Evolutionary conservation across 345 rosid genomes (phyloP), one percentile per base, ranked within the genome.

Genomic region (Hevea brasiliensis): DNA sequence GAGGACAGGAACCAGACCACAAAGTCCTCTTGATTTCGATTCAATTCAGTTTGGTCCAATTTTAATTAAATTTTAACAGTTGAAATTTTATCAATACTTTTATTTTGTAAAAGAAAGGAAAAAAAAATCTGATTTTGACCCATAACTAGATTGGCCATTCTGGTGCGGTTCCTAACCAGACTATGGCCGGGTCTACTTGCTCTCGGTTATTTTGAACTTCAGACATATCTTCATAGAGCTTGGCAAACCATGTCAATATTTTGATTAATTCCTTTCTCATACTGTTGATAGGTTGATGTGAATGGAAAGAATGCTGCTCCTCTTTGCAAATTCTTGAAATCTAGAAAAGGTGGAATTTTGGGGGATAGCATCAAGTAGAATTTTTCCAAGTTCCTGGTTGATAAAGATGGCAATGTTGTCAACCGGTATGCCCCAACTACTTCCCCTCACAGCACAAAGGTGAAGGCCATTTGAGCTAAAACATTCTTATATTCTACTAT

Each of bases 341-440:
- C 94, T 1, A 87, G 87, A 85, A 96, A 92, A 84, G 94, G 96
- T 14, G 92, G 97, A 50, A 32, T 85, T 11, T 83, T 91, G 45
- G 97, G 94, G 29, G 89, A 86, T 57, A 65, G 76, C 50, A 85
- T 95, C 74, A 91, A 93, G 85, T 95, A 98, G 98, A 93, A 93
- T 71, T 95, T 91, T 32, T 72, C 96, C 68, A 93, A 95, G 88
- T 93, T 90, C 78, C 87, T 92, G 78, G 86, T 90, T 15, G 88
- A 88, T 73, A 89, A 91, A 77, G 91, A 89, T 8, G 99, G 94
- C 12, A 67, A 84, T 27, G 96, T 93, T 0, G 90, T 87, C 0
- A 89, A 93, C 42, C 98, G 98, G 61, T 90, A 91, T 72, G 98
- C 98, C 0, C 97, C 99, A 61, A 93, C 97, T 6, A 93, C 99